Conservation (phyloP, 2,329 filamentous ascomycete species). For the Arthrobotrys iridis region DNA sequence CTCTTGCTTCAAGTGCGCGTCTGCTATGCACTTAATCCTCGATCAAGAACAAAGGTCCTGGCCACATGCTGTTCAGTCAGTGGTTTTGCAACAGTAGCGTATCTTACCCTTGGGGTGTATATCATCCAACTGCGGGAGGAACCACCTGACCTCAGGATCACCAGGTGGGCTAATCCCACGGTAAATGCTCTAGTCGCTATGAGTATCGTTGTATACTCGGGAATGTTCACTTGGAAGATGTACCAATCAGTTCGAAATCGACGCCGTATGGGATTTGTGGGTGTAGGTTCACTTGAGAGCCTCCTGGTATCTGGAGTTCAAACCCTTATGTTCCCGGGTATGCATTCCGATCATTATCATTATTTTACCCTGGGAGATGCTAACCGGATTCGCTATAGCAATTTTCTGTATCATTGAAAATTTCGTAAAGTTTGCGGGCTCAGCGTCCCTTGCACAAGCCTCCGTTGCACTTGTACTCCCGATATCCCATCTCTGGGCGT, state of each 20-base stretch:
- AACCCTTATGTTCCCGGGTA: constrained; percentile 30
- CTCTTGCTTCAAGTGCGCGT: constrained; percentile 72
- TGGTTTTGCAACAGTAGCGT: constrained; percentile 66
- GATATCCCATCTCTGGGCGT: constrained; percentile 74
- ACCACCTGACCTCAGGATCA: constrained; percentile 56
- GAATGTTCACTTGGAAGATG: constrained; percentile 38
- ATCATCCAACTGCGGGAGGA: constrained; percentile 63
- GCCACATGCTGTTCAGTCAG: constrained; percentile 65
- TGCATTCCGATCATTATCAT: constrained; percentile 1
- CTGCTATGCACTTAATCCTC: constrained; percentile 64
- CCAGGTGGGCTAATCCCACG: constrained; percentile 41
- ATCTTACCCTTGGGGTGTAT: constrained; percentile 66
- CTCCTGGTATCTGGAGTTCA: constrained; percentile 38
- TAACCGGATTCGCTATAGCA: constrained; percentile 62
- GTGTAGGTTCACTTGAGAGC: constrained; percentile 42
- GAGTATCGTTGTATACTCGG: constrained; percentile 53
- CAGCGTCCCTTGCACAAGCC: constrained; percentile 68
- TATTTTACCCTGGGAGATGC: not conserved
- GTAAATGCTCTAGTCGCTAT: constrained; percentile 40
- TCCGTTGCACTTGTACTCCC: constrained; percentile 72
- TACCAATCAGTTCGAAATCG: constrained; percentile 29
- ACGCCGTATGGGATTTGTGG: constrained; percentile 41
- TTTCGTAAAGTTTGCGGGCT: constrained; percentile 65
- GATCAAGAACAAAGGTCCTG: constrained; percentile 62
- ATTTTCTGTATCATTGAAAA: constrained; percentile 71